Base-by-base conservation (phyloP, 768 basidiomycete genomes). In the Serpula lacrymans region DNA sequence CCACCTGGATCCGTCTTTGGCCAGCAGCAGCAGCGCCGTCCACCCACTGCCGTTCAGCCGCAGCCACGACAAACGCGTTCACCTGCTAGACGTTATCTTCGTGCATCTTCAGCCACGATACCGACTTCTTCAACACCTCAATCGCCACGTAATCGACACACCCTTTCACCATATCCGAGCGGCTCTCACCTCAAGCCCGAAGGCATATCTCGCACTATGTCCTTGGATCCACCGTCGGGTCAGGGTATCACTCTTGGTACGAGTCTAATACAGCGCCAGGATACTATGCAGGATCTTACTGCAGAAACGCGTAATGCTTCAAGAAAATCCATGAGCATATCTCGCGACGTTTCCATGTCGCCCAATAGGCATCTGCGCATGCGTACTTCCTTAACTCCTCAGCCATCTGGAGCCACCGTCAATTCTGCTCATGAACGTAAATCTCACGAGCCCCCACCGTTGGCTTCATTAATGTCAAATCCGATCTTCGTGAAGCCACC, bases 401-500 rank as follows among this genome's bases (percentile, higher is more conserved):
- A 82, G 52, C 82, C 82, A 6, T 57, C 65, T 14, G 65, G 63
- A 12, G 52, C 58, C 14, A 56, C 60, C 25, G 37, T 62, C 20
- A 68, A 64, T 7, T 54, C 60, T 14, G 60, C 64, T 30, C 63
- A 64, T 13, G 64, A 62, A 42, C 65, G 80, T 50, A 75, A 82
- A 47, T 58, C 63, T 24, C 82, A 83, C 16, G 84, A 87, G 48
- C 87, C 87, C 5, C 87, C 87, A 20, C 72, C 84, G 5, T 59
- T 88, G 22, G 70, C 72, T 21, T 47, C 74, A 38, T 72, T 89
- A 28, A 68, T 72, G 44, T 72, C 77, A 21, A 81, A 84, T 52
- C 86, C 86, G 16, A 68, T 74, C 41, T 88, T 88, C 53, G 73
- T 89, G 11, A 83, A 74, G 48, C 73, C 79, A 0, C 84, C 85